Percentiles rank a stretch among this genome's conserved stretches.
phyloP scores from a whole-genome alignment of 805 yeast genomes.

The Kregervanrija delftensis region DNA sequence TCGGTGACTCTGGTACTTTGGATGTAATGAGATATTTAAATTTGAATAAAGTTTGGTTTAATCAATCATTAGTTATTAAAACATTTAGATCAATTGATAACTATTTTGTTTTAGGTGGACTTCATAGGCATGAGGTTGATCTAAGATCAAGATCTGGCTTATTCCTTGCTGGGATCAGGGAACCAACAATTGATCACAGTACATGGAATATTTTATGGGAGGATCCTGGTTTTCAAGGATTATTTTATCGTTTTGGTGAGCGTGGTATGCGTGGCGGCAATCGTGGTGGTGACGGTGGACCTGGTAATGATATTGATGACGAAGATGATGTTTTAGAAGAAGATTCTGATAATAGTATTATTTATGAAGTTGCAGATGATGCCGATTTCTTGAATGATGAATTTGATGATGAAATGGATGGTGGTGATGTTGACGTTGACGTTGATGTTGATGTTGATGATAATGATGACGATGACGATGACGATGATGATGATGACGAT shows the following conservation, averaged over 20 bases:
- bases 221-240: conserved; percentile 1
- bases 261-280: conserved; percentile 17
- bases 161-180: conserved; percentile 22
- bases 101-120: conserved; percentile 2
- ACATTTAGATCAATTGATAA: conserved; percentile 11
- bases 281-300: conserved; percentile 12
- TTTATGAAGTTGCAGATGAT: neutral
- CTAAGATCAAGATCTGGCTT: conserved; percentile 21
- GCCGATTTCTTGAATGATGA: neutral
- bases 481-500: conserved; percentile 1
- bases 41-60: conserved; percentile 55
- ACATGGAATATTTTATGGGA: conserved; percentile 10
- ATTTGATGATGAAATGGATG: neutral
- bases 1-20: conserved; percentile 50
- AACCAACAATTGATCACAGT: conserved; percentile 19
- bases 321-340: neutral
- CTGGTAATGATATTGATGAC: conserved; percentile 1
- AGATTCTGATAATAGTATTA: neutral
- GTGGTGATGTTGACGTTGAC: neutral
- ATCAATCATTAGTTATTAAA: conserved; percentile 29
- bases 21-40: conserved; percentile 47
- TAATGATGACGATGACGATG: conserved; percentile 1
- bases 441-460: neutral
- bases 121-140: conserved; percentile 5
- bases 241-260: conserved; percentile 6